A percentile compares a stretch with the other conserved stretches of the same genome.
These are phyloP conservation scores for Plasmodium inui DNA, from an alignment of 169 alveolate genomes.

Conservation along the genomic window DNA sequence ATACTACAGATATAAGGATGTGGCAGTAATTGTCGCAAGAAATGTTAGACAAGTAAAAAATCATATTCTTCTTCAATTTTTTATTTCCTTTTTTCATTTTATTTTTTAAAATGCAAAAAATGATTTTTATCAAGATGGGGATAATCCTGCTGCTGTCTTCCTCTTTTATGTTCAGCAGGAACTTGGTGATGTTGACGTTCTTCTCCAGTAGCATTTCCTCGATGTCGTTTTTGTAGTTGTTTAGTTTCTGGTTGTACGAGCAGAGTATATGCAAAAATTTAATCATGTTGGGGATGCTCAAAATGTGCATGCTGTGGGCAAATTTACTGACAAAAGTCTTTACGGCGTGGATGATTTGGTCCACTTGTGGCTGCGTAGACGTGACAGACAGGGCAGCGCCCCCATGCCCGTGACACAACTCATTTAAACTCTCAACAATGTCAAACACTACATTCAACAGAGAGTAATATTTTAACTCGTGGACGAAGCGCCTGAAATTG, in stretches of 20 bases:
- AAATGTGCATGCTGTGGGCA: conserved; percentile 14
- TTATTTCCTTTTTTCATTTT: conserved; percentile 21
- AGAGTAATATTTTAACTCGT: conserved; percentile 24
- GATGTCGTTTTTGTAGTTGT: conserved; percentile 64
- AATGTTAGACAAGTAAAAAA: conserved; percentile 56
- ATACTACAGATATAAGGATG: conserved; percentile 34
- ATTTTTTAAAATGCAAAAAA: conserved; percentile 65
- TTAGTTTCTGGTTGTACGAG: conserved; percentile 34
- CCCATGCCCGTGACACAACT: background rate
- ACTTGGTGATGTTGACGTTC: conserved; percentile 32
- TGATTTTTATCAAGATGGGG: conserved; percentile 71
- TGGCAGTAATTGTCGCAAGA: conserved; percentile 52
- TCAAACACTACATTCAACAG: conserved; percentile 25
- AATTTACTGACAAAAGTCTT: conserved; percentile 31
- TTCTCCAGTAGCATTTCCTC: conserved; percentile 39
- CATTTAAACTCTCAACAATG: conserved; percentile 12
- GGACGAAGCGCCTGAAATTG: conserved; percentile 6
- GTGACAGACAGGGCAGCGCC: background rate
- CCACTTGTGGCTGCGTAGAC: background rate
- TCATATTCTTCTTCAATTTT: conserved; percentile 42
- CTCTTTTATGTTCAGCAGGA: conserved; percentile 65
- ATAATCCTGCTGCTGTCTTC: conserved; percentile 38
- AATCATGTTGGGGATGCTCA: conserved; percentile 18
- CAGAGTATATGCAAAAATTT: conserved; percentile 50
- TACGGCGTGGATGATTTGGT: conserved; percentile 1